Conservation (phyloP, 2,329 filamentous ascomycete genomes). For the Macroventuria anomochaeta region DNA sequence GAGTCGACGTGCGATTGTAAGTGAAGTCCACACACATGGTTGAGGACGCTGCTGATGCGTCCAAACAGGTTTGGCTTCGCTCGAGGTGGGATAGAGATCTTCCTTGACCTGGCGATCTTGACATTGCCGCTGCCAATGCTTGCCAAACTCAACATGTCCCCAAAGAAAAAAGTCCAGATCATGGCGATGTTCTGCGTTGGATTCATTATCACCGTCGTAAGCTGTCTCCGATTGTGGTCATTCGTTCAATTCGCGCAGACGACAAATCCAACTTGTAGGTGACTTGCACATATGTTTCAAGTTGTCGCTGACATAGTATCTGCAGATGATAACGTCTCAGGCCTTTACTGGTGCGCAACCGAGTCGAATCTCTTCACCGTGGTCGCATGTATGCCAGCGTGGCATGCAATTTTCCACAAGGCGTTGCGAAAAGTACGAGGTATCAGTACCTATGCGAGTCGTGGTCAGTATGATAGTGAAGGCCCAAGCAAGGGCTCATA, state of each 20-base stretch:
- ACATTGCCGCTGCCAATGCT: constrained; percentile 34
- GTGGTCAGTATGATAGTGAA: constrained; percentile 18
- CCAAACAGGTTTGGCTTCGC: constrained; percentile 43
- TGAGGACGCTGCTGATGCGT: neutral
- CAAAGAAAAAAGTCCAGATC: constrained; percentile 36
- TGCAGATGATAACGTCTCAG: constrained; percentile 34
- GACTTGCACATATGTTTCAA: too few species aligned
- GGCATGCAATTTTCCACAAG: constrained; percentile 31
- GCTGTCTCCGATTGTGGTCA: constrained; percentile 29
- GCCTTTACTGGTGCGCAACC: constrained; percentile 35
- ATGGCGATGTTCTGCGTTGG: constrained; percentile 40
- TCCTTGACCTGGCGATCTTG: constrained; percentile 34
- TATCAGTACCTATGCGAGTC: constrained; percentile 22
- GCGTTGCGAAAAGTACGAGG: constrained; percentile 17
- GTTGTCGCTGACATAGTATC: neutral
- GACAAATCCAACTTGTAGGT: constrained; percentile 34
- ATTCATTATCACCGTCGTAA: constrained; percentile 35
- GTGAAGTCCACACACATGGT: neutral
- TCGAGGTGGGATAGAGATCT: constrained; percentile 39
- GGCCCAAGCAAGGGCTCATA: constrained; percentile 28
- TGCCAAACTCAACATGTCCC: constrained; percentile 31
- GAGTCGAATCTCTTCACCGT: constrained; percentile 37
- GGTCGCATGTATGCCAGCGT: constrained; percentile 39
- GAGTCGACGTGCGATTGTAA: constrained; percentile 45
- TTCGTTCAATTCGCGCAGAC: constrained; percentile 31